Evolutionary conservation across 371 early-diverging fungal species (phyloP).

Genomic region (Mortierella sp.): DNA sequence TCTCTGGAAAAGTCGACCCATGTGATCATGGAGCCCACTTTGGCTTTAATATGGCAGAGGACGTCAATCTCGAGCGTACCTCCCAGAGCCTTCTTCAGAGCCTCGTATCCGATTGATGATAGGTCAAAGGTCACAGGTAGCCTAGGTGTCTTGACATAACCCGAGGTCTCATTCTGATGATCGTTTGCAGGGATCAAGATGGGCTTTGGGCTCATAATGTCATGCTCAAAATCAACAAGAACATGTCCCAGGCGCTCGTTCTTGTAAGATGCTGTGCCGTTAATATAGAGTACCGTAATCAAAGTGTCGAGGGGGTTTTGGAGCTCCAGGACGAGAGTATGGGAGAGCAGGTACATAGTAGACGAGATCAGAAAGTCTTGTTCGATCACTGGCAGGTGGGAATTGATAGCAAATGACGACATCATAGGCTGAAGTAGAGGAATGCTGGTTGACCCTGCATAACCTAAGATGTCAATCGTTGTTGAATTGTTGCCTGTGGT

Average conservation of each 20-base stretch:
- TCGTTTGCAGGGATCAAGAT: constrained; percentile 54
- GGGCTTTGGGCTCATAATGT: constrained; percentile 39
- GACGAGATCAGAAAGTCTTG: constrained; percentile 47
- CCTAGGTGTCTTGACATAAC: constrained; percentile 49
- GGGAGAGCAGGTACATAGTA: constrained; percentile 42
- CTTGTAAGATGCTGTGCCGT: constrained; percentile 51
- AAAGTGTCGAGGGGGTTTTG: constrained; percentile 39
- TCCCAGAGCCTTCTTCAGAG: constrained; percentile 49
- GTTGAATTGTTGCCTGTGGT: constrained; percentile 40
- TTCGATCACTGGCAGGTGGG: constrained; percentile 31
- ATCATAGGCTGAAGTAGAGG: constrained; percentile 49
- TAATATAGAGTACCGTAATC: constrained; percentile 48
- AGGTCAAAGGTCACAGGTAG: constrained; percentile 44
- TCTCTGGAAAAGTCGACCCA: constrained; percentile 53
- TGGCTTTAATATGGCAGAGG: constrained; percentile 50
- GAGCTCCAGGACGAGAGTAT: constrained; percentile 36
- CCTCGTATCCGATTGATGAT: constrained; percentile 50
- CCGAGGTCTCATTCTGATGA: constrained; percentile 45
- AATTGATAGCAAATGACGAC: constrained; percentile 29
- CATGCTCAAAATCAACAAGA: constrained; percentile 43
- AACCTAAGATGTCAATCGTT: constrained; percentile 40
- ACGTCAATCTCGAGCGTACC: constrained; percentile 52
- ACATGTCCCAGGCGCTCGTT: constrained; percentile 42
- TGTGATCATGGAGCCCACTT: constrained; percentile 47
- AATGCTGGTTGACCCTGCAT: constrained; percentile 32